Percentiles rank a stretch among this genome's conserved stretches.
Conservation (phyloP, 805 yeast genomes). For the Hermanozyma aechmeae region DNA sequence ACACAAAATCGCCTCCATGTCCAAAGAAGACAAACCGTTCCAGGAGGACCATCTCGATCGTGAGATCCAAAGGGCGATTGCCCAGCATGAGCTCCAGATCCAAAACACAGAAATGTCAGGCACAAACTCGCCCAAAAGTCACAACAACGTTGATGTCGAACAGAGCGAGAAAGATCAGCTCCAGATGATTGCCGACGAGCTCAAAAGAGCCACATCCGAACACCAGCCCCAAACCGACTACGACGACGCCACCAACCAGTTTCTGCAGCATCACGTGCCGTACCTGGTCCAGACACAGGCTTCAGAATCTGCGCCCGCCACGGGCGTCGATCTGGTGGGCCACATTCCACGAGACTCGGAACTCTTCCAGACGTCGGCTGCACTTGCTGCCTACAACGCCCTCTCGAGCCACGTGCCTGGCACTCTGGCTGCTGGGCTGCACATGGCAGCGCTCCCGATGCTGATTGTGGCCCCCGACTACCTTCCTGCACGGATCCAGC, state of each 20-base stretch:
- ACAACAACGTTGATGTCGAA: constrained; percentile 2
- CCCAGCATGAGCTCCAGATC: constrained; percentile 12
- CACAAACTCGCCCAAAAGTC: neutral
- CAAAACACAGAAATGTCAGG: neutral
- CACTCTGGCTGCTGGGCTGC: constrained; percentile 23
- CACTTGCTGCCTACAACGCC: constrained; percentile 34
- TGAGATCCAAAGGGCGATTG: constrained; percentile 12
- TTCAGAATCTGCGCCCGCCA: no score
- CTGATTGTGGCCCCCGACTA: constrained; percentile 47
- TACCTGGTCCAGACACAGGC: no score
- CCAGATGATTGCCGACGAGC: constrained; percentile 22
- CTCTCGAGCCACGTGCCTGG: constrained; percentile 30
- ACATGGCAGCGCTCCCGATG: constrained; percentile 52
- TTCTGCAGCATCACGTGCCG: no score
- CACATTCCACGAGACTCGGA: constrained; percentile 33
- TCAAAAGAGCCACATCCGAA: constrained; percentile 19
- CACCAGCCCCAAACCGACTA: constrained; percentile 7
- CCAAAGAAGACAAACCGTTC: constrained; percentile 6
- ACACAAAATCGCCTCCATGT: neutral
- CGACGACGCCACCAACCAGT: no score
- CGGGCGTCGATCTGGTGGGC: no score
- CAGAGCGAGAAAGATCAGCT: constrained; percentile 16
- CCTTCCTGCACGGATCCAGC: constrained; percentile 52
- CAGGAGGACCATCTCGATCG: constrained; percentile 12
- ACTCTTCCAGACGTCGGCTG: constrained; percentile 28